Evolutionary conservation across 306 rosid genomes (phyloP), one percentile per base, ranked within the genome.

Genomic region (Casuarina glauca): DNA sequence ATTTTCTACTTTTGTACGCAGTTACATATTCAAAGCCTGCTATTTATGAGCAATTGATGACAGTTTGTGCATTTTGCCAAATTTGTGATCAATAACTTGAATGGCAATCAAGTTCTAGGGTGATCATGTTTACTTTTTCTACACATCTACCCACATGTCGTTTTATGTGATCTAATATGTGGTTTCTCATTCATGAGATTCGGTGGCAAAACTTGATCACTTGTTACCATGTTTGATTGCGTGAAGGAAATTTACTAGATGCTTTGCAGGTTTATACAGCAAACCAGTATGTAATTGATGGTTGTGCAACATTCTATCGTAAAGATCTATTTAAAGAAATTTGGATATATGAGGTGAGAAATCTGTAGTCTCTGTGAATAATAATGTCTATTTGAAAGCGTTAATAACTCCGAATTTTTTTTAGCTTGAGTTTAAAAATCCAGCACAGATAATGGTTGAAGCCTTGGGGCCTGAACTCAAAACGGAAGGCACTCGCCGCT

Each of bases 221-320:
- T 5, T 41, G 4, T 16, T 44, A 69, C 60, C 9, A 51, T 51
- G 43, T 46, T 48, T 10, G 4, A 20, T 61, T 13, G 17, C 74
- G 16, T 39, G 43, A 16, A 12, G 58, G 17, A 58, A 62, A 20
- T 43, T 32, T 36, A 51, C 58, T 76, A 41, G 20, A 44, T 52
- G 41, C 36, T 48, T 78, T 75, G 51, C 83, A 83, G 86, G 4
- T 48, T 16, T 83, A 16, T 57, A 19, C 54, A 0, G 19, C 43
- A 3, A 42, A 53, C 5, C 7, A 45, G 6, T 4, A 1, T 20
- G 26, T 60, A 66, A 26, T 38, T 35, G 82, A 76, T 76, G 86
- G 89, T 48, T 82, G 89, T 46, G 84, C 86, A 26, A 86, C 69
- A 45, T 86, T 79, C 70, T 86, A 82, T 75, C 86, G 80, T 35